These are phyloP conservation scores for Eimeria falciformis DNA, from an alignment of 169 alveolate genomes.

Conservation along the genomic window DNA sequence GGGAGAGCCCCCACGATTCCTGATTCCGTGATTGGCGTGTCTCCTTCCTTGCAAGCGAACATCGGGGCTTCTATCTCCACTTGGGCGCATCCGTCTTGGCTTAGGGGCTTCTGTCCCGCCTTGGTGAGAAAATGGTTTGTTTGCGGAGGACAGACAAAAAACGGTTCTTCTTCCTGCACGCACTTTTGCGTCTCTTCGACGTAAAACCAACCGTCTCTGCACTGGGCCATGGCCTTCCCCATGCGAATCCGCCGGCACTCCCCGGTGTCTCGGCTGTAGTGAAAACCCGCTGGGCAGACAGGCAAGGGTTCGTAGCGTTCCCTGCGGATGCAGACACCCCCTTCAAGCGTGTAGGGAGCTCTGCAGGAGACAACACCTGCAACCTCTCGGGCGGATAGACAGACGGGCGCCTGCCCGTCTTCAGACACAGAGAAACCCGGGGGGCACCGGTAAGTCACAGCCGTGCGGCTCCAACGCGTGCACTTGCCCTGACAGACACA, in stretches of 20 bases:
- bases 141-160: conserved; percentile 24
- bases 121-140: background rate
- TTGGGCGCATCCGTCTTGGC: background rate
- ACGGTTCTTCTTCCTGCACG: conserved; percentile 39
- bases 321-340: conserved; percentile 16
- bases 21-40: background rate
- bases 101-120: background rate
- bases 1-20: background rate
- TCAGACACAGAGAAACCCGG: background rate
- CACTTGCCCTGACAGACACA: background rate
- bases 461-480: background rate
- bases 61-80: background rate
- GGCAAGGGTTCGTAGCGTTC: background rate
- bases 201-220: conserved; percentile 43
- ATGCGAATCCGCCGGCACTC: background rate
- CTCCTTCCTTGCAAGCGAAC: background rate
- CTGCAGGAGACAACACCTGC: background rate
- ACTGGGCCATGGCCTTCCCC: background rate
- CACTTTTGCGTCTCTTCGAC: conserved; percentile 11
- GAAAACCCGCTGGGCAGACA: conserved; percentile 18
- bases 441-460: background rate
- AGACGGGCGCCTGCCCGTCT: background rate
- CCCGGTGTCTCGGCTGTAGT: conserved; percentile 7
- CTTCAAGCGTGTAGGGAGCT: background rate
- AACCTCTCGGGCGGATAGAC: background rate